Evolutionary conservation across 345 rosid species (phyloP).

Genomic region (Eucalyptus sideroxylon): DNA sequence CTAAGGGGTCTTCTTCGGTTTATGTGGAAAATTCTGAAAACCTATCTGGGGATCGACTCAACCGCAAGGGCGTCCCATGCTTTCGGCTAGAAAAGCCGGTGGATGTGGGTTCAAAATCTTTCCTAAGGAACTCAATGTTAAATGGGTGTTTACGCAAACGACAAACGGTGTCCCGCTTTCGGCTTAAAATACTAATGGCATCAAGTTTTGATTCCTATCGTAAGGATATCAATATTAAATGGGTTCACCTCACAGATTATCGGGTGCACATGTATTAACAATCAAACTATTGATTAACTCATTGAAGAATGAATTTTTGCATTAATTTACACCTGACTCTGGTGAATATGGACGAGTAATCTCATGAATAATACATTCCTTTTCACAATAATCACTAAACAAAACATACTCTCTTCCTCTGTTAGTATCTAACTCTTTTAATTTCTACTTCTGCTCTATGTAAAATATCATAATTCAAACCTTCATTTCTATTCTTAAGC

Average conservation of each 20-base stretch:
- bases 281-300: not conserved
- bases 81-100: not conserved
- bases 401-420: not conserved
- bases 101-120: not conserved
- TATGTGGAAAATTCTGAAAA: not conserved
- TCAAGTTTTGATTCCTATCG: not conserved
- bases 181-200: too few relatives aligned
- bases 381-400: not conserved
- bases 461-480: too few relatives aligned
- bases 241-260: not conserved
- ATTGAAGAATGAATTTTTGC: not conserved
- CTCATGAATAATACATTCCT: not conserved
- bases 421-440: too few relatives aligned
- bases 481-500: too few relatives aligned
- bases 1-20: not conserved
- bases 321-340: not conserved
- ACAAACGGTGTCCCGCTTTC: too few relatives aligned
- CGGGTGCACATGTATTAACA: not conserved
- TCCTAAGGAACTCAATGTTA: not conserved
- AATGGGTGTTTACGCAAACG: not conserved
- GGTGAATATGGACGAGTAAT: not conserved
- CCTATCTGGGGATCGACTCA: not conserved
- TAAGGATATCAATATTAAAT: too few relatives aligned
- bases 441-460: too few relatives aligned
- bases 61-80: not conserved